A percentile compares a stretch with the other conserved stretches of the same genome.
Conservation (phyloP, 306 rosid genomes). For the Vachellia collinsii region DNA sequence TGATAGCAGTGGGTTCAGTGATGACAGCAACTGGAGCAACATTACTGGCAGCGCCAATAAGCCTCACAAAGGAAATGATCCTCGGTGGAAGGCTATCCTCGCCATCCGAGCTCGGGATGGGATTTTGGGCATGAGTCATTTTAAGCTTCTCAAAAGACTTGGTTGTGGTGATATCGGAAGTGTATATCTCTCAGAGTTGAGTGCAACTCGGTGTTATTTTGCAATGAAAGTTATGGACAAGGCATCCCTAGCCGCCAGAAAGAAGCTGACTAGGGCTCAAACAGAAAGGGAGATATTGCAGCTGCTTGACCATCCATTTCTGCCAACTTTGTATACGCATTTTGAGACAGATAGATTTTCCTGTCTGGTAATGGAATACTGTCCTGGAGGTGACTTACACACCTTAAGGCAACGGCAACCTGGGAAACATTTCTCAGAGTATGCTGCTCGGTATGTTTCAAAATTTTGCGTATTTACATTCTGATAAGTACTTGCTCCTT, state of each 20-base stretch:
- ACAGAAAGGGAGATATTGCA: conserved; percentile 97
- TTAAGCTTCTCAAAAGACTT: conserved; percentile 85
- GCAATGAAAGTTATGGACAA: conserved; percentile 99
- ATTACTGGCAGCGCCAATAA: conserved; percentile 96
- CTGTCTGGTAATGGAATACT: conserved; percentile 98
- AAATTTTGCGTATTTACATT: conserved; percentile 31
- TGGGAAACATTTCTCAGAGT: conserved; percentile 96
- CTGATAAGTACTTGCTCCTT: conserved; percentile 20
- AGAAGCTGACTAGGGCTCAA: conserved; percentile 95
- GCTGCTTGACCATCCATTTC: conserved; percentile 98
- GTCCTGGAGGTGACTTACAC: conserved; percentile 99
- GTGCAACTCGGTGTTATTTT: conserved; percentile 90
- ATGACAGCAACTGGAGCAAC: conserved; percentile 98
- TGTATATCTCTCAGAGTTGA: conserved; percentile 95
- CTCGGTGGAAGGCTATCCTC: conserved; percentile 98
- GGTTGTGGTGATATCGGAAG: conserved; percentile 99
- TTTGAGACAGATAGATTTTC: conserved; percentile 96
- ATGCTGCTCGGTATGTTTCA: conserved; percentile 94
- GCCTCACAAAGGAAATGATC: conserved; percentile 99
- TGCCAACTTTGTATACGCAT: conserved; percentile 95
- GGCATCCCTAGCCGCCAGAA: conserved; percentile 93
- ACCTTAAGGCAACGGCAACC: conserved; percentile 99
- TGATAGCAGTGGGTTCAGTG: conserved; percentile 96
- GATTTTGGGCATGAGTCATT: conserved; percentile 96
- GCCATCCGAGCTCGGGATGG: conserved; percentile 94